Evolutionary conservation across 1,284 basidiomycete species (phyloP).

Genomic region (Ceratobasidium sp.): DNA sequence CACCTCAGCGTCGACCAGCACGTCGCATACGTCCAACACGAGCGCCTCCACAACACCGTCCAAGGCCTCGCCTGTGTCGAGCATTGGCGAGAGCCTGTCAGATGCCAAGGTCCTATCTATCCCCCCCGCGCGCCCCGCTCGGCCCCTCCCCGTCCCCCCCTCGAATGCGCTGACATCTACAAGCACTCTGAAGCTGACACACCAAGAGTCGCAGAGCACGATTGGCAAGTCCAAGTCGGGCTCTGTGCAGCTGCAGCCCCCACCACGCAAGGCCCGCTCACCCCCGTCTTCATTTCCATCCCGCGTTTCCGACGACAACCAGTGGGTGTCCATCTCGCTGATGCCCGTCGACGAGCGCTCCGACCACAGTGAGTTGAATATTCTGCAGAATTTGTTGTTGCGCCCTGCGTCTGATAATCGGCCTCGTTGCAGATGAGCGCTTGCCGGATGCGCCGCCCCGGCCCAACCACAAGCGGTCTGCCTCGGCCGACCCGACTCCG

Average conservation of each 20-base stretch:
- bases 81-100: constrained; percentile 33
- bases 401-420: too few relatives aligned
- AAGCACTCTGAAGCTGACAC: constrained; percentile 23
- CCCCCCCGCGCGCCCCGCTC: neutral
- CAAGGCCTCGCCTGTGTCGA: constrained; percentile 32
- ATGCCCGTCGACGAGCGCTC: constrained; percentile 20
- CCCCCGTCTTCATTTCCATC: constrained; percentile 2
- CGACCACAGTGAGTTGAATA: neutral
- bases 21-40: constrained; percentile 13
- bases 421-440: neutral
- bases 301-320: constrained; percentile 3
- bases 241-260: neutral
- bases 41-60: neutral
- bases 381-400: too few relatives aligned
- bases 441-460: neutral
- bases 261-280: constrained; percentile 3
- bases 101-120: neutral
- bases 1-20: constrained; percentile 9
- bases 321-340: constrained; percentile 18
- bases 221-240: constrained; percentile 28
- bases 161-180: constrained; percentile 8
- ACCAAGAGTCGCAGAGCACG: constrained; percentile 33
- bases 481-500: neutral
- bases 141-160: constrained; percentile 4
- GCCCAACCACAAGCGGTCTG: constrained; percentile 6